Evolutionary conservation across 768 basidiomycete genomes (phyloP).

Genomic region (Exsudoporus frostii): DNA sequence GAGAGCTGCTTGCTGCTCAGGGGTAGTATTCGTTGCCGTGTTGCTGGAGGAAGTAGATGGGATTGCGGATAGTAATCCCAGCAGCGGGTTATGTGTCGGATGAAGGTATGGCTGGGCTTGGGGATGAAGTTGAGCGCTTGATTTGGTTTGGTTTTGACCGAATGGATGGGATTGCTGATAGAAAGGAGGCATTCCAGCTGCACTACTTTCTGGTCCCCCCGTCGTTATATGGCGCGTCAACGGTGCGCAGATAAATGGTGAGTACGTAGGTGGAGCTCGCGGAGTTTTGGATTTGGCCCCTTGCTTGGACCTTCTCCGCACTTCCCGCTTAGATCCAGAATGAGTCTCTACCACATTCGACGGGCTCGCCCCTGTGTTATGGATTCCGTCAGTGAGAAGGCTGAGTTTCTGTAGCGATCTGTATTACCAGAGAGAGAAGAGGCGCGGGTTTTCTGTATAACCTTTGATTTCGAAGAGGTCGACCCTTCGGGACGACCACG

Average conservation of each 20-base stretch:
- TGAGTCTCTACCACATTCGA: background rate
- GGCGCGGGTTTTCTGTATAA: constrained; percentile 13
- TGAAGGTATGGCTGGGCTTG: constrained; percentile 1
- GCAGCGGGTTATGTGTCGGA: constrained; percentile 5
- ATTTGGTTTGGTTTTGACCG: constrained; percentile 2
- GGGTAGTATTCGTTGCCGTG: constrained; percentile 9
- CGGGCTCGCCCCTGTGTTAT: constrained; percentile 6
- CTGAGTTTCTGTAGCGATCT: background rate
- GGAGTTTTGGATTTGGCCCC: constrained; percentile 21
- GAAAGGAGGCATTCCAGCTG: background rate
- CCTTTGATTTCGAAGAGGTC: constrained; percentile 46
- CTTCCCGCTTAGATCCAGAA: background rate
- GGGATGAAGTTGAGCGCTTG: background rate
- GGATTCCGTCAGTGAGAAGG: background rate
- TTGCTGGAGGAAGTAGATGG: constrained; percentile 20
- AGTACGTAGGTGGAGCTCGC: constrained; percentile 17
- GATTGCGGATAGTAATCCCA: constrained; percentile 36
- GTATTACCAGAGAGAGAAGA: constrained; percentile 10
- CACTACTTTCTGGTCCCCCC: background rate
- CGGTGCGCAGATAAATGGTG: constrained; percentile 29
- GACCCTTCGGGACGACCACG: constrained; percentile 38
- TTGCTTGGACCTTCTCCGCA: constrained; percentile 10
- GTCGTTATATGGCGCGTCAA: constrained; percentile 11
- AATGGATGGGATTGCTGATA: constrained; percentile 2
- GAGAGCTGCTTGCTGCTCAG: constrained; percentile 39